phyloP scores from a whole-genome alignment of 768 basidiomycete genomes.

The Russula abietina region DNA sequence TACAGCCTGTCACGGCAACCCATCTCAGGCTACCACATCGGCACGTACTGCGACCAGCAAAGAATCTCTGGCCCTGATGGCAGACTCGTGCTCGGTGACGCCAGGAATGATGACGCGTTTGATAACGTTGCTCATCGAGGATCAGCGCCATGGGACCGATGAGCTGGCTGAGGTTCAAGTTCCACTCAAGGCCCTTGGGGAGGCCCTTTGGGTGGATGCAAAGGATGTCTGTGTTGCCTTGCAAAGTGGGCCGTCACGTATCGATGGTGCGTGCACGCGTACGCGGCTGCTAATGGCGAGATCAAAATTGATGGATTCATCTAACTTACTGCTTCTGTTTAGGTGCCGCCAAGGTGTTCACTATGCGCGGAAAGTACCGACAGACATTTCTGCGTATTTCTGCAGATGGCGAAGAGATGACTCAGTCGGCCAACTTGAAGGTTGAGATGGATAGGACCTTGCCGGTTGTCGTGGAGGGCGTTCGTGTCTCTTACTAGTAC shows the following conservation, averaged over 20 bases:
- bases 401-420: constrained; percentile 19
- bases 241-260: constrained; percentile 55
- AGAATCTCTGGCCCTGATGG: not conserved
- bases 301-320: not conserved
- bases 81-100: not conserved
- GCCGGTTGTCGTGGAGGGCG: constrained; percentile 16
- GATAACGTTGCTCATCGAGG: constrained; percentile 64
- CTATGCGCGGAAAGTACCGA: constrained; percentile 23
- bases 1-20: not conserved
- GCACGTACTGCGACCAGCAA: not conserved
- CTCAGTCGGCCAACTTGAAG: constrained; percentile 18
- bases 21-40: not conserved
- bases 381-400: constrained; percentile 19
- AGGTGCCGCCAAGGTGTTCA: constrained; percentile 22
- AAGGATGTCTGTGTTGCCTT: constrained; percentile 53
- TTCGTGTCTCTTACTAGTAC: constrained; percentile 1
- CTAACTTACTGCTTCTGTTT: not conserved
- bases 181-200: constrained; percentile 42
- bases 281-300: too few species aligned
- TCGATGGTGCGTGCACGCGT: constrained; percentile 48
- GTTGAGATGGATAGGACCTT: constrained; percentile 16
- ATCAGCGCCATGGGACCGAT: constrained; percentile 45
- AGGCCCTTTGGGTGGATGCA: constrained; percentile 68
- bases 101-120: constrained; percentile 36
- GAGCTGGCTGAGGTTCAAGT: constrained; percentile 66